Conservation (phyloP, 495 filamentous ascomycete genomes). For the Hypomontagnella monticulosa region DNA sequence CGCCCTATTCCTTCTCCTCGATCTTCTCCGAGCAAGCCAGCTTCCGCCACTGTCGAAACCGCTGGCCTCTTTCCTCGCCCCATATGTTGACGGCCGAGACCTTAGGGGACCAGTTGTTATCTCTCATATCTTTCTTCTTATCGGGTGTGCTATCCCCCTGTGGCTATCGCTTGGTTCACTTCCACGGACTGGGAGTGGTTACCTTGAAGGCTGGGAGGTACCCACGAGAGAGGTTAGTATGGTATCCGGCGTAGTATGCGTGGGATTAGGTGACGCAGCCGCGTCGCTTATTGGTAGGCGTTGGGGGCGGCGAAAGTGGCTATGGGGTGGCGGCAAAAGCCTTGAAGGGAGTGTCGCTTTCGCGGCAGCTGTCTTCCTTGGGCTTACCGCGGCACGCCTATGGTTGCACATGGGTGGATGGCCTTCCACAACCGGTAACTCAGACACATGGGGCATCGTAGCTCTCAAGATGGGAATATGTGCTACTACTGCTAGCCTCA, state of each 20-base stretch:
- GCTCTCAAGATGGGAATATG: conserved; percentile 70
- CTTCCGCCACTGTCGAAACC: conserved; percentile 86
- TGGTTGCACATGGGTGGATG: conserved; percentile 84
- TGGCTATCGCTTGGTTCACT: conserved; percentile 85
- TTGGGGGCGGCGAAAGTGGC: conserved; percentile 88
- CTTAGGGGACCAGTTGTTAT: conserved; percentile 93
- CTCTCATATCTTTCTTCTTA: conserved; percentile 92
- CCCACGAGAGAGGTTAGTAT: conserved; percentile 78
- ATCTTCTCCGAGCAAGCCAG: conserved; percentile 88
- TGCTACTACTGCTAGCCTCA: conserved; percentile 83
- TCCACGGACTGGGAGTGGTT: conserved; percentile 58
- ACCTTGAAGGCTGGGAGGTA: conserved; percentile 79
- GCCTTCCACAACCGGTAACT: conserved; percentile 52
- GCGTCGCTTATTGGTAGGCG: conserved; percentile 92
- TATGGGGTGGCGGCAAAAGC: conserved; percentile 96
- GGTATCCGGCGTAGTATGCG: conserved; percentile 90
- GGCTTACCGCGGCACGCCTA: conserved; percentile 72
- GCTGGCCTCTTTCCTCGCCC: conserved; percentile 84
- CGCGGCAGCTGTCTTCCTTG: conserved; percentile 76
- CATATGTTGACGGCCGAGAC: conserved; percentile 94
- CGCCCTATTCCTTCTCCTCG: conserved; percentile 84
- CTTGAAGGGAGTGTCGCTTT: conserved; percentile 92
- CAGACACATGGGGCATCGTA: conserved; percentile 31
- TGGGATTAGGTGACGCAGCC: conserved; percentile 94
- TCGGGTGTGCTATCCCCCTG: conserved; percentile 94